Percentiles rank a stretch among this genome's conserved stretches.
Evolutionary conservation across 768 basidiomycete genomes (phyloP).

Genomic region (Plicaturopsis crispa): DNA sequence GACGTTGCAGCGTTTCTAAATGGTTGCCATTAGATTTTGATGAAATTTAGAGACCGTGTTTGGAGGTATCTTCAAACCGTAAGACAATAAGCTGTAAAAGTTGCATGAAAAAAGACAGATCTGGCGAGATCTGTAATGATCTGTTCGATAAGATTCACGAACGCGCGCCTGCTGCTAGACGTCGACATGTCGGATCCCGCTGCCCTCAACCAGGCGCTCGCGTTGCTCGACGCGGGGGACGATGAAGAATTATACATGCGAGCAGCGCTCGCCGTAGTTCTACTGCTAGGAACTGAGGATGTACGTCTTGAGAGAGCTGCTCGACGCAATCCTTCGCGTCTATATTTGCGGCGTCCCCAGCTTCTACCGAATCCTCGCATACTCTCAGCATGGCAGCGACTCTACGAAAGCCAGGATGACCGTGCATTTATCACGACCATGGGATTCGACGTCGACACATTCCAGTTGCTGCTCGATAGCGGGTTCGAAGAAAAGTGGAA

Average conservation of each 20-base stretch:
- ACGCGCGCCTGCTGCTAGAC: too few relatives aligned
- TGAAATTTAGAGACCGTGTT: neutral
- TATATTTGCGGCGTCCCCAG: constrained; percentile 22
- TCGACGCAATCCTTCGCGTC: neutral
- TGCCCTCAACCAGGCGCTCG: neutral
- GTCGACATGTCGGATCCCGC: too few relatives aligned
- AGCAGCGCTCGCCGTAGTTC: neutral
- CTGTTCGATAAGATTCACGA: neutral
- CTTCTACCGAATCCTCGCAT: constrained; percentile 24
- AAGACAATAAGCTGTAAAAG: neutral
- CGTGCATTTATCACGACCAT: constrained; percentile 37
- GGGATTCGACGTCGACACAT: constrained; percentile 31
- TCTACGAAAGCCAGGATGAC: constrained; percentile 23
- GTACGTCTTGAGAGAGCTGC: neutral
- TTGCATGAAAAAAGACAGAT: neutral
- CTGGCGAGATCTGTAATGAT: neutral
- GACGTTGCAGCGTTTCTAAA: neutral
- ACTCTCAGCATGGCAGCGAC: constrained; percentile 27
- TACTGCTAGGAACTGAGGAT: neutral
- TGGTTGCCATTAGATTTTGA: neutral
- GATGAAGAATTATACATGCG: neutral
- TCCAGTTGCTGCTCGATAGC: constrained; percentile 20
- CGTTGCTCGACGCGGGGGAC: neutral
- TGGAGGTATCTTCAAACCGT: neutral
- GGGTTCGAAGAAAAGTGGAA: constrained; percentile 23